Base-by-base conservation (phyloP, 106 monocot species). In the Allium cepa region DNA sequence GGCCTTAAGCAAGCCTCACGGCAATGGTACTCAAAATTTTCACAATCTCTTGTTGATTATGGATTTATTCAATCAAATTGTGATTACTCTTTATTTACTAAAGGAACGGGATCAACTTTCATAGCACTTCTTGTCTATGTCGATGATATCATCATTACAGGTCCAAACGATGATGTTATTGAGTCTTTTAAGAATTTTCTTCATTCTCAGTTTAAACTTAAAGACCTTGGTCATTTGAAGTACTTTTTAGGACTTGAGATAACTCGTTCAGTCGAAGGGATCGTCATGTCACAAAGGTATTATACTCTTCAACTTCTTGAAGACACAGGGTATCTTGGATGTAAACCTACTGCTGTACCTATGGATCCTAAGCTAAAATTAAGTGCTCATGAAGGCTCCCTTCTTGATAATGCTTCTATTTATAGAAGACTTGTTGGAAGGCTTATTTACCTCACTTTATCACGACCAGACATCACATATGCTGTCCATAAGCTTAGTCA, bases 161-260 rank as follows among this genome's bases (percentile, higher is more conserved):
- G 66, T 36, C 36, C 36, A 8, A 66, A 36, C 4, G 36, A 66
- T 36, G 36, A 49, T 49, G 8, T 10, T 13, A 17, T 17, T 0
- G 14, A 47, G 11, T n/a, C 11, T 9, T 1, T 17, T 26, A 60
- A 60, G 17, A 60, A 60, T 9, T 60, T 60, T 60, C 60, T 60
- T 2, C 11, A 60, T 60, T 17, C 17, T 9, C 26, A 17, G 9
- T 60, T 60, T 17, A 12, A 60, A 9, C 16, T 60, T 60, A 60
- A 60, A 60, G 60, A 60, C 4, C 60, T 60, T 60, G 60, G 60
- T n/a, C 15, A 0, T 12, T 17, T 60, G 2, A 60, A 60, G 26
- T 60, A 60, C 8, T 60, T 60, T 60, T 26, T 60, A 9, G 60
- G 60, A n/a, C 16, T 60, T 17, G 60, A n/a, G n/a, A n/a, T n/a